A percentile compares a stretch with the other conserved stretches of the same genome.
Conservation (phyloP, 2,329 filamentous ascomycete genomes). For the Fusarium equiseti region DNA sequence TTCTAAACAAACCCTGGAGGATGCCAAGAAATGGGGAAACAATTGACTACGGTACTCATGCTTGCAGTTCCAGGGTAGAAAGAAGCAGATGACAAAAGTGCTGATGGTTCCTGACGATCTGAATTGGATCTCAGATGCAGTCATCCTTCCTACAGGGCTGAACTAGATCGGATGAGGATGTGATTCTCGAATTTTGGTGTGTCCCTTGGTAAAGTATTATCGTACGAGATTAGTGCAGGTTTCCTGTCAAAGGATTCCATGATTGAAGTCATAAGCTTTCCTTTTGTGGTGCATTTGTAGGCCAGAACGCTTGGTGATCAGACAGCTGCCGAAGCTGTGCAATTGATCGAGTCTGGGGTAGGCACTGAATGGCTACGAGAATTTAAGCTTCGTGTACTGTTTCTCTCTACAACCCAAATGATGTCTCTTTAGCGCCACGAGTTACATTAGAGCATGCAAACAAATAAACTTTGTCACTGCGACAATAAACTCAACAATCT, state of each 20-base stretch:
- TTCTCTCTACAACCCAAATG: background rate
- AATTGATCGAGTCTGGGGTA: background rate
- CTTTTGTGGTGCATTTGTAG: too few species aligned
- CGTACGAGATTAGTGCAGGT: background rate
- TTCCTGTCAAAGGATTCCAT: background rate
- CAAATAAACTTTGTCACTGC: background rate
- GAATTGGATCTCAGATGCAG: background rate
- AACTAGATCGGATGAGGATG: constrained; percentile 3
- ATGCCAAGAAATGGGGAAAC: background rate
- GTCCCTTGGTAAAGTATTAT: background rate
- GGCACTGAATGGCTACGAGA: fast-evolving
- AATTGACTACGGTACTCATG: background rate
- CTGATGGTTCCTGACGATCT: constrained; percentile 24
- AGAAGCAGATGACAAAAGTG: background rate
- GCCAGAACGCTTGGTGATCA: too few species aligned
- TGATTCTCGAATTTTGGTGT: background rate
- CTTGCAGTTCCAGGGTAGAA: background rate
- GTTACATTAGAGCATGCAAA: background rate
- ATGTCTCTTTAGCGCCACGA: background rate
- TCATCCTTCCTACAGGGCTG: constrained; percentile 16
- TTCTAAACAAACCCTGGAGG: too few species aligned
- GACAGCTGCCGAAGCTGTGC: too few species aligned
- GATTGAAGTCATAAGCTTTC: too few species aligned
- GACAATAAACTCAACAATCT: background rate
- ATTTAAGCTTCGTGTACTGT: background rate